Base-by-base conservation (phyloP, 176 grass and related monocot species). In the Eleusine indica region DNA sequence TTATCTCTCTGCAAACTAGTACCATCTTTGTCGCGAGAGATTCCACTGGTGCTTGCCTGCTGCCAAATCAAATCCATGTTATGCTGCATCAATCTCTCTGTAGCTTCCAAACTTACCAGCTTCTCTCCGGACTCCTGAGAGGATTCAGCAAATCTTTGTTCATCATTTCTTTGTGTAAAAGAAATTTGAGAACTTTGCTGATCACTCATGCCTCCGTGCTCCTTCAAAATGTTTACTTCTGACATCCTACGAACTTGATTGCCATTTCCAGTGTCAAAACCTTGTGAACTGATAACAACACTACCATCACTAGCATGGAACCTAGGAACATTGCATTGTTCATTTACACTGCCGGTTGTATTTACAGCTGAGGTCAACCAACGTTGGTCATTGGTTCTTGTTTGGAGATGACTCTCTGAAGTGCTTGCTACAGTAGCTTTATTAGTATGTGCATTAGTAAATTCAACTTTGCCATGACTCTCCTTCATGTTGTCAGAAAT, bases 31-130 rank as follows among this genome's bases (percentile, higher is more conserved):
- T 82, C 52, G 77, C 80, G 66, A 75, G 81, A 76, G 30, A 69
- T 77, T 11, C 19, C 54, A 29, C 73, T 77, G 40, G 71, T 73
- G 58, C 64, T 47, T 71, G 54, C 44, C 53, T 82, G 84, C 80
- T 86, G 85, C 82, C 73, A 78, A 28, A 80, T 81, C 88, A 76
- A 77, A 91, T 79, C 74, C 75, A 68, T 78, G 30, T 82, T 73
- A 19, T 83, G 64, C 14, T 75, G 53, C 22, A 53, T 11, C 8
- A 77, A 43, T 78, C n/a, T 81, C 71, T 56, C 70, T 39, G 54
- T 80, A 68, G 87, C 68, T 77, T 79, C 71, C 22, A 73, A 53
- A 75, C 57, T 86, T 84, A 66, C 70, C 29, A 80, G 39, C 57
- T 37, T 87, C 78, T 62, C 71, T 73, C 39, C 65, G 63, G 63